phyloP scores from a whole-genome alignment of 306 rosid genomes.

The Prunus mongolica region DNA sequence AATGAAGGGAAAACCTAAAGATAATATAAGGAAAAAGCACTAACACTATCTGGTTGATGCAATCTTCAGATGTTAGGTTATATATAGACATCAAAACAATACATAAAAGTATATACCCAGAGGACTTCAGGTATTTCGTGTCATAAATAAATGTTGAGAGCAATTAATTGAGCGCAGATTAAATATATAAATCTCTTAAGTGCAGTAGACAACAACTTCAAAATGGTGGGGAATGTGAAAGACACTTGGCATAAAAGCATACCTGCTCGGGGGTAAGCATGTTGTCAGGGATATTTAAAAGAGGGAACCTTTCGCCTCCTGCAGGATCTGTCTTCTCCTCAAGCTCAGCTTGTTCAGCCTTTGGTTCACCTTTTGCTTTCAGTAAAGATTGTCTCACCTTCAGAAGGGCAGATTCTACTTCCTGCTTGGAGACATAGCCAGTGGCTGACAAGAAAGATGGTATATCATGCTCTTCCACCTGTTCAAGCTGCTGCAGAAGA shows the following conservation, averaged over 20 bases:
- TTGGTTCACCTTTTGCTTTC: conserved; percentile 86
- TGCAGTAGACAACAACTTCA: conserved; percentile 14
- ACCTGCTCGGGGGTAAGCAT: conserved; percentile 87
- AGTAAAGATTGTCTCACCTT: conserved; percentile 76
- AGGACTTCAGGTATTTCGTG: not conserved
- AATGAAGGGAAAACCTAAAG: not conserved
- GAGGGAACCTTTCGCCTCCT: conserved; percentile 61
- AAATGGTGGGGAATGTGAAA: conserved; percentile 19
- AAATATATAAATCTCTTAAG: not conserved
- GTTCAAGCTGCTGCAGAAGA: conserved; percentile 77
- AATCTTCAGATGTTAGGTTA: not conserved
- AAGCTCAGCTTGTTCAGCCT: conserved; percentile 62
- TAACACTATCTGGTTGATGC: not conserved
- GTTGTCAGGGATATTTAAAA: conserved; percentile 75
- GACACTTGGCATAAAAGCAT: conserved; percentile 24
- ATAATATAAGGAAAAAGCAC: not conserved
- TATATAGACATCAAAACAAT: not conserved
- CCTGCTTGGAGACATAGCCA: conserved; percentile 82
- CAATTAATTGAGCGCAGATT: not conserved
- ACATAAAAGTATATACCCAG: not conserved
- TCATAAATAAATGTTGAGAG: not conserved
- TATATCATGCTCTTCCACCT: conserved; percentile 57
- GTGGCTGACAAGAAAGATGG: conserved; percentile 76
- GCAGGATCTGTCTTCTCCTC: conserved; percentile 59
- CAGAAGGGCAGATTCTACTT: conserved; percentile 71